Conservation (phyloP, 2,329 filamentous ascomycete genomes). For the Xylariaceae sp. region DNA sequence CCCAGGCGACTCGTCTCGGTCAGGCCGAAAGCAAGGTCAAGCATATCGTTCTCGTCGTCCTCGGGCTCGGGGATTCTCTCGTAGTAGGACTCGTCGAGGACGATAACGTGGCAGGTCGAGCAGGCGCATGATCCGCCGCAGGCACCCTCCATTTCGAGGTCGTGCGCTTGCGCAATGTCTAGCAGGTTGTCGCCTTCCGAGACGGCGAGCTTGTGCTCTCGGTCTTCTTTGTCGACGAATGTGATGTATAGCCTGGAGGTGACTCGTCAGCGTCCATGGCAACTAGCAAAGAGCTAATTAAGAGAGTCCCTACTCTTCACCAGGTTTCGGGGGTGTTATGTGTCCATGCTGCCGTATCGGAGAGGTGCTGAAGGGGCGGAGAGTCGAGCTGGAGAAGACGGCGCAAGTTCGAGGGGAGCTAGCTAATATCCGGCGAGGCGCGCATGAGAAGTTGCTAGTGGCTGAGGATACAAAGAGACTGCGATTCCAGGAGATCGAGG, state of each 20-base stretch:
- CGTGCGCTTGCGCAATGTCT: conserved; percentile 89
- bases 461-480: conserved; percentile 3
- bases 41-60: conserved; percentile 83
- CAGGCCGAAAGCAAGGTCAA: conserved; percentile 83
- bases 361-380: conserved; percentile 61
- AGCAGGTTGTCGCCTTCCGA: conserved; percentile 85
- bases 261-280: no score
- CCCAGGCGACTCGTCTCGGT: conserved; percentile 80
- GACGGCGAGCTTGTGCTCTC: conserved; percentile 71
- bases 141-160: conserved; percentile 97
- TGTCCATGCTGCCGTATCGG: conserved; percentile 65
- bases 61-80: conserved; percentile 73
- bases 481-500: conserved; percentile 1
- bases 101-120: conserved; percentile 88
- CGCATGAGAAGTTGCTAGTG: background rate
- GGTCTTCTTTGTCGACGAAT: conserved; percentile 87
- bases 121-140: conserved; percentile 93
- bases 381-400: conserved; percentile 7
- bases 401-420: conserved; percentile 2
- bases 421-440: conserved; percentile 4
- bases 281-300: no score
- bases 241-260: conserved; percentile 72
- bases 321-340: conserved; percentile 74
- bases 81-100: conserved; percentile 66
- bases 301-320: conserved; percentile 77